These are phyloP conservation scores for Fusarium newnesense DNA, from an alignment of 2,329 filamentous ascomycete species.

Conservation along the genomic window DNA sequence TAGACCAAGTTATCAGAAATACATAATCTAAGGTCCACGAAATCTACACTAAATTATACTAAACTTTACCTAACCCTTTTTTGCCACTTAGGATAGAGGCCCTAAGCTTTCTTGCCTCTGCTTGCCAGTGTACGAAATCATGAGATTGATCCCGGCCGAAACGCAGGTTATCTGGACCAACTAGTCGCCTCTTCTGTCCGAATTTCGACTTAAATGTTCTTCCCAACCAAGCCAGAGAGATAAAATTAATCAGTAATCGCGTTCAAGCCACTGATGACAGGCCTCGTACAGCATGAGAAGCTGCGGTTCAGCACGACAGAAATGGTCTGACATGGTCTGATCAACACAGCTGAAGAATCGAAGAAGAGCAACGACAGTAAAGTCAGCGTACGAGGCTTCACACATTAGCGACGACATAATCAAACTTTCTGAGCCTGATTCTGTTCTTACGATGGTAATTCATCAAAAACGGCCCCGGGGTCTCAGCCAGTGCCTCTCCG, in stretches of 20 bases:
- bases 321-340: neutral
- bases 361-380: neutral
- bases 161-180: neutral
- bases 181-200: fast-evolving
- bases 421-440: fast-evolving
- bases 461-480: neutral
- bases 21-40: neutral
- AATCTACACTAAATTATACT: neutral
- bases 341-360: neutral
- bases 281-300: neutral
- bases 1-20: no score
- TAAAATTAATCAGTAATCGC: neutral
- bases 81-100: neutral
- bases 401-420: neutral
- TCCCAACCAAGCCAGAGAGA: neutral
- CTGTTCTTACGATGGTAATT: neutral
- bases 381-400: neutral
- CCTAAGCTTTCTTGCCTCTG: neutral
- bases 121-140: neutral
- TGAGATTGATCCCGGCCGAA: no score
- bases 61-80: fast-evolving
- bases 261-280: neutral
- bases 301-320: neutral
- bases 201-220: neutral
- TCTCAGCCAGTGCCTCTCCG: neutral